Base-by-base conservation (phyloP, 768 basidiomycete genomes). In the Suillus decipiens region DNA sequence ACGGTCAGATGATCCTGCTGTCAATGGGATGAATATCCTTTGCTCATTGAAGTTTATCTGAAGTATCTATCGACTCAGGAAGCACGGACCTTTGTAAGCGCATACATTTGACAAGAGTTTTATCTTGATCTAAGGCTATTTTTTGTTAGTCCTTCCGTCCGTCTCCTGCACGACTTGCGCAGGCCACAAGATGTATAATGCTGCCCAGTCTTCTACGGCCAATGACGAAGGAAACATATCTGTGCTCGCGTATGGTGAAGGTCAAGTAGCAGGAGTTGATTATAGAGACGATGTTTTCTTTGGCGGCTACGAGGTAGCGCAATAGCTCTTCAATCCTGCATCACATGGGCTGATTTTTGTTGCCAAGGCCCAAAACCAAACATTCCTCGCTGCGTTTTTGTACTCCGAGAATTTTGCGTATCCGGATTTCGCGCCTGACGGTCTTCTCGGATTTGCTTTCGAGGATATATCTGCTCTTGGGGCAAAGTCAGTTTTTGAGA, bases 21-120 rank as follows among this genome's bases (percentile, higher is more conserved):
- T 28, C 55, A 56, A 39, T 24, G 10, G 37, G 39, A 39, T 9
- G 22, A 24, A 24, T 10, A 28, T 14, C 6, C 12, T 59, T 53
- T 48, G 4, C 48, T 55, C 11, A 45, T 31, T 60, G n/a, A 17
- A 19, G 28, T 15, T 17, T 28, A 17, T 33, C 33, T 45, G 7
- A 60, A 78, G 79, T 81, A 61, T 79, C 80, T 63, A 79, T 81
- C 66, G 80, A 81, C 67, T 80, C 79, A n/a, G 78, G 71, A 37
- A 68, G 67, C 50, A 63, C 55, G 10, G 55, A 56, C 37, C 55
- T 56, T 39, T 56, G 55, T 56, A 56, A 56, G 55, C 9, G 11
- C 17, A 56, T 53, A 53, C 17, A 7, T 24, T 39, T 39, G 15
- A 24, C 24, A 39, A 39, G 36, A 19, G 5, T 17, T 24, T 60